A percentile compares a stretch with the other conserved stretches of the same genome.
Conservation (phyloP, 352 stramenopile species). For the Phytopythium kandeliae region DNA sequence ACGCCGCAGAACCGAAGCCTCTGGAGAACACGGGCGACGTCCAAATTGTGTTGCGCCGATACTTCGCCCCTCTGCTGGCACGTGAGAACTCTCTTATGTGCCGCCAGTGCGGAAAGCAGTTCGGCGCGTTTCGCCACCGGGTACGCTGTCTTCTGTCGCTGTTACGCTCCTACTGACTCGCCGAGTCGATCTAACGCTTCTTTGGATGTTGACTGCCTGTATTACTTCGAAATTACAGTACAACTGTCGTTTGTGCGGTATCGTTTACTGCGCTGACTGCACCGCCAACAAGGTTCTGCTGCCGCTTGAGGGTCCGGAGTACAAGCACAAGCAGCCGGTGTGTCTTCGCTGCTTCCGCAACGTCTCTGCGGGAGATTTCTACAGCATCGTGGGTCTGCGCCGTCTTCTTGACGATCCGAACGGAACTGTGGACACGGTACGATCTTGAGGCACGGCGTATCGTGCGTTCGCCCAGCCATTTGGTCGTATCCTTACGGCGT, state of each 20-base stretch:
- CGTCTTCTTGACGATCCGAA: constrained; percentile 42
- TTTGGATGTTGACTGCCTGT: neutral
- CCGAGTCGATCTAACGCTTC: neutral
- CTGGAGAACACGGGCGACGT: constrained; percentile 17
- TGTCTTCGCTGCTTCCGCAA: constrained; percentile 78
- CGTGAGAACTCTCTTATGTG: constrained; percentile 39
- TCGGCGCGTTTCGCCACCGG: constrained; percentile 66
- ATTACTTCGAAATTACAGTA: constrained; percentile 19
- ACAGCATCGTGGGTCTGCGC: constrained; percentile 67
- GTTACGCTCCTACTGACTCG: neutral
- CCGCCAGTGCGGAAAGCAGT: constrained; percentile 62
- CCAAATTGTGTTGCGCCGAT: constrained; percentile 37
- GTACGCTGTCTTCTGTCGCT: constrained; percentile 15
- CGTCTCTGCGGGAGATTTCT: constrained; percentile 53
- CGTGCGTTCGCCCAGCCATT: neutral
- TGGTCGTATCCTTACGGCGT: neutral
- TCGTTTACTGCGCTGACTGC: constrained; percentile 72
- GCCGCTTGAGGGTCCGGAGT: constrained; percentile 44
- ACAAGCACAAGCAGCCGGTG: constrained; percentile 69
- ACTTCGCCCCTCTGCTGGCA: constrained; percentile 54
- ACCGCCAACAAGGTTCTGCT: constrained; percentile 63
- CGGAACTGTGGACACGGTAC: constrained; percentile 30
- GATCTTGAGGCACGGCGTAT: neutral
- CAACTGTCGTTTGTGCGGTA: constrained; percentile 72
- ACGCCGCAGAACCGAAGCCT: neutral